Conservation (phyloP, 179 eudicot species). For the Drosera spatulata region DNA sequence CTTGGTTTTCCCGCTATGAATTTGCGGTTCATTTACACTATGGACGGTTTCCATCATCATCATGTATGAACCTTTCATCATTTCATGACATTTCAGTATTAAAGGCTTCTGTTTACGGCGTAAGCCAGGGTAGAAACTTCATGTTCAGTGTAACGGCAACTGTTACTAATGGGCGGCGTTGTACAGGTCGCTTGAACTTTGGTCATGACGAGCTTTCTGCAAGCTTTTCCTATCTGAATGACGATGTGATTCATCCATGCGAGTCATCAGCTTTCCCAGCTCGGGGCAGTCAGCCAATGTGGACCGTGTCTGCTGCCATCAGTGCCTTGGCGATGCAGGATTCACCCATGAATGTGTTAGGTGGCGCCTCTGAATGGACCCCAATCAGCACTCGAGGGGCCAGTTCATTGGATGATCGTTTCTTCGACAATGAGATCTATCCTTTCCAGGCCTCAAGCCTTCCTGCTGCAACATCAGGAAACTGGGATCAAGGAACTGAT, state of each 20-base stretch:
- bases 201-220: conserved; percentile 22
- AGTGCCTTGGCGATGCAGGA: conserved; percentile 13
- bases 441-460: conserved; percentile 14
- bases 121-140: no score
- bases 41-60: no score
- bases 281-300: conserved; percentile 19
- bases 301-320: conserved; percentile 12
- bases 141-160: conserved; percentile 2
- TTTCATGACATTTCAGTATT: no score
- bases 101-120: no score
- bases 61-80: no score
- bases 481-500: conserved; percentile 28
- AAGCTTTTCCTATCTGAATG: conserved; percentile 22
- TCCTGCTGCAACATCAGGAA: conserved; percentile 4
- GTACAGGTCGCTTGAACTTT: conserved; percentile 3
- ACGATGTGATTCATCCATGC: conserved; percentile 17
- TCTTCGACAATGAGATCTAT: conserved; percentile 12
- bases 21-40: no score
- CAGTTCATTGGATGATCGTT: background rate
- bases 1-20: background rate
- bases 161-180: conserved; percentile 8
- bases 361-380: conserved; percentile 10
- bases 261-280: conserved; percentile 18
- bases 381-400: conserved; percentile 4
- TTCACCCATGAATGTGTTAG: conserved; percentile 8